Evolutionary conservation across 805 yeast species (phyloP), one percentile per base, ranked within the genome.

Genomic region (Debaryomyces castellii): DNA sequence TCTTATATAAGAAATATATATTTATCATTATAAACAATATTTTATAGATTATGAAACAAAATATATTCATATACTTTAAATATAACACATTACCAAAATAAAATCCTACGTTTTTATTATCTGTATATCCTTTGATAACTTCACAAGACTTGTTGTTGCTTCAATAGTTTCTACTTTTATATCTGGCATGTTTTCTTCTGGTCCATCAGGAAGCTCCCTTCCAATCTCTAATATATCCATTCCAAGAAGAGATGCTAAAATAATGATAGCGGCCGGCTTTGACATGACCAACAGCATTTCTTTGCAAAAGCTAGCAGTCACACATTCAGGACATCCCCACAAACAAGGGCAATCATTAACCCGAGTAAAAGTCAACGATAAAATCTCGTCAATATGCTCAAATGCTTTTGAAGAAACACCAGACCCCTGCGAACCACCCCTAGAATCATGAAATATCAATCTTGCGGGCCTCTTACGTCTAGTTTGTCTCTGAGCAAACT

Each of bases 251-350:
- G 72, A 58, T 12, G 84, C 82, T 12, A 91, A 55, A 5, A 92
- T 80, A 1, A 92, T 73, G 11, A 78, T 66, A 0, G 96, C 89
- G 0, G 94, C 98, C 10, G 87, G 85, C 56, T 92, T 94, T 0
- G 97, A 89, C 51, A 92, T 68, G 5, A 94, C 98, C 44, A 85
- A 67, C 58, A 85, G 82, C 52, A 78, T 78, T 63, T 94, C 99
- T 45, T 82, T 81, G 66, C 99, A 94, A 43, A 78, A 80, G 0
- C 87, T 69, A 1, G 88, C 85, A 2, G 94, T 87, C n/a, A 90
- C 85, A 69, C 99, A 94, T 39, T 81, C 79, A 0, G 95, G 95
- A 57, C 92, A 86, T 0, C 92, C 92, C 76, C 85, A 81, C 5
- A 83, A 83, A 63, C 88, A 82, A 1, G 74, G 73, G 61, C 99